Conservation (phyloP, 306 rosid species). For the Psophocarpus tetragonolobus region DNA sequence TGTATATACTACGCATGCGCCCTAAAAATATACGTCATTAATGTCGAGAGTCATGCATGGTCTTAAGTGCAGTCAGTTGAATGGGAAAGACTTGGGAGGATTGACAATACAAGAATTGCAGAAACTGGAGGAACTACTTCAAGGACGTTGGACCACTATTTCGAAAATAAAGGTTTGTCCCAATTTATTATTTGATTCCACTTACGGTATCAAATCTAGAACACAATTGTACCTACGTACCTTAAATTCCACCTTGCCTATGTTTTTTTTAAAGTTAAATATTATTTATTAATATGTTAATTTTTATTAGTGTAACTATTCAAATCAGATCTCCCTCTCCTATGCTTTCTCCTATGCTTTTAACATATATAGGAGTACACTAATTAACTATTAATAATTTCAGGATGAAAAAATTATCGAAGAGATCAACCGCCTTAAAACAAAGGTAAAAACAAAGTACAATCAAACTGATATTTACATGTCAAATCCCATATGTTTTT, state of each 20-base stretch:
- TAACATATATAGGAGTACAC: too few relatives aligned
- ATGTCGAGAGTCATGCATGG: background rate
- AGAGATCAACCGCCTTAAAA: background rate
- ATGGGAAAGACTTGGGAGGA: background rate
- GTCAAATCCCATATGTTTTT: background rate
- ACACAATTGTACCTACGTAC: background rate
- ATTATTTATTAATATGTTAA: too few relatives aligned
- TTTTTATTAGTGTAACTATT: too few relatives aligned
- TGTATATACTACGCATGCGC: background rate
- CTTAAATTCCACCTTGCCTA: background rate
- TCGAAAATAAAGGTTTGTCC: background rate
- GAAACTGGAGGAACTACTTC: slow-evolving; percentile 17
- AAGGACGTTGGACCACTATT: background rate
- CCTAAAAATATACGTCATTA: background rate
- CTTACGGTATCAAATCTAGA: background rate
- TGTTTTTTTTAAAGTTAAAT: too few relatives aligned
- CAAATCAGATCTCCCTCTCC: too few relatives aligned
- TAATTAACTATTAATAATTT: background rate
- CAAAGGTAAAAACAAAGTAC: background rate
- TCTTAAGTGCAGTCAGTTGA: background rate
- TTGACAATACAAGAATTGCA: slow-evolving; percentile 9
- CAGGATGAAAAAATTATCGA: slow-evolving; percentile 13
- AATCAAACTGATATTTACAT: background rate
- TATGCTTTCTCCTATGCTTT: too few relatives aligned
- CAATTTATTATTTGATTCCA: background rate